A percentile compares a stretch with the other conserved stretches of the same genome.
These are phyloP conservation scores for Kitagawia praeruptora DNA, from an alignment of 129 eudicot genomes.

Conservation along the genomic window DNA sequence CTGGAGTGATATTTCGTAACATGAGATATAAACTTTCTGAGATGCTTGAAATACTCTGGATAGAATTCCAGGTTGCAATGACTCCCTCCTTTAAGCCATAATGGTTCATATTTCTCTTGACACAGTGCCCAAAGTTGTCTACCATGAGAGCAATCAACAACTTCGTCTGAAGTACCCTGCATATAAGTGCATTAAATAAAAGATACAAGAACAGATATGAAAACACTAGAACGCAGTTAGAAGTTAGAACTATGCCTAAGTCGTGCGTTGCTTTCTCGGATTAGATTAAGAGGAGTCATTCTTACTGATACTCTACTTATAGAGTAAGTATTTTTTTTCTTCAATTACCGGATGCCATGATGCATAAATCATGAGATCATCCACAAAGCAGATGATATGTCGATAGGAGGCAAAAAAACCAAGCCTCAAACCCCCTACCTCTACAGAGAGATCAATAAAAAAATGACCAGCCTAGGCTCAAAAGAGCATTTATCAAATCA, in stretches of 20 bases:
- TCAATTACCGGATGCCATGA: neutral
- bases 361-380: neutral
- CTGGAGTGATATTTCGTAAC: constrained; percentile 50
- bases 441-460: too few relatives aligned
- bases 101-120: constrained; percentile 68
- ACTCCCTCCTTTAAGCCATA: constrained; percentile 84
- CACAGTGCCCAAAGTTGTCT: constrained; percentile 68
- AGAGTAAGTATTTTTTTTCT: too few relatives aligned
- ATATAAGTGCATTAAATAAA: neutral
- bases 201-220: neutral
- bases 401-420: neutral
- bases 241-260: neutral
- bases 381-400: neutral
- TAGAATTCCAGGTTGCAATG: constrained; percentile 69
- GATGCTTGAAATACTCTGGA: constrained; percentile 72
- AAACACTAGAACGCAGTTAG: constrained; percentile 1
- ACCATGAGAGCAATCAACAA: constrained; percentile 76
- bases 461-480: too few relatives aligned
- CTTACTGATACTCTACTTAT: neutral
- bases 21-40: constrained; percentile 57
- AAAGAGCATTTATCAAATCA: too few relatives aligned
- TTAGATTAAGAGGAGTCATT: neutral
- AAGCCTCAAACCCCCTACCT: too few relatives aligned
- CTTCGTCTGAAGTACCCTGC: constrained; percentile 87
- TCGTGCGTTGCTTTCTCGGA: neutral